Evolutionary conservation across 2,329 filamentous ascomycete genomes (phyloP).

Genomic region (Trichoderma gracile): DNA sequence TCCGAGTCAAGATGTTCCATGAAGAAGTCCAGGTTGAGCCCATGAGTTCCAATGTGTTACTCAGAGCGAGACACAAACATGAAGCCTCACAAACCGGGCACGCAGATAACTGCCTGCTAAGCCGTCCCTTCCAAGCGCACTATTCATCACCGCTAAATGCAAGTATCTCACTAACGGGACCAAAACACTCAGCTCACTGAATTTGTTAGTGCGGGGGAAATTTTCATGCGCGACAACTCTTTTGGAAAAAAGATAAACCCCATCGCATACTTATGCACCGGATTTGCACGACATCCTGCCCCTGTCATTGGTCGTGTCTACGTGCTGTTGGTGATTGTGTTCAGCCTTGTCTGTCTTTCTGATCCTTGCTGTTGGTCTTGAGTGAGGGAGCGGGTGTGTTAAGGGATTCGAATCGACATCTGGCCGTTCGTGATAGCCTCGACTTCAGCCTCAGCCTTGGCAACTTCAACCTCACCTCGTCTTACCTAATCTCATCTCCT

Average conservation of each 20-base stretch:
- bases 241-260: neutral
- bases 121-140: fast-evolving
- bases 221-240: neutral
- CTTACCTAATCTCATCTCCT: neutral
- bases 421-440: neutral
- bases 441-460: neutral
- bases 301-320: too few relatives aligned
- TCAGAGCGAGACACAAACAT: neutral
- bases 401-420: neutral
- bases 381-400: neutral
- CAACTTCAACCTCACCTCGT: neutral
- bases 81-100: neutral
- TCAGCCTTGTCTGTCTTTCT: neutral
- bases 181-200: neutral
- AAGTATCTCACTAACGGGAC: neutral
- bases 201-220: conserved; percentile 11
- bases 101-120: neutral
- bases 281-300: too few relatives aligned
- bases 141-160: neutral
- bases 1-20: too few relatives aligned
- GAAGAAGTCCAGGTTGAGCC: too few relatives aligned
- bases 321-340: neutral
- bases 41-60: too few relatives aligned
- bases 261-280: neutral
- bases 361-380: neutral